Base-by-base conservation (phyloP, 106 monocot genomes). In the Acorus calamus region DNA sequence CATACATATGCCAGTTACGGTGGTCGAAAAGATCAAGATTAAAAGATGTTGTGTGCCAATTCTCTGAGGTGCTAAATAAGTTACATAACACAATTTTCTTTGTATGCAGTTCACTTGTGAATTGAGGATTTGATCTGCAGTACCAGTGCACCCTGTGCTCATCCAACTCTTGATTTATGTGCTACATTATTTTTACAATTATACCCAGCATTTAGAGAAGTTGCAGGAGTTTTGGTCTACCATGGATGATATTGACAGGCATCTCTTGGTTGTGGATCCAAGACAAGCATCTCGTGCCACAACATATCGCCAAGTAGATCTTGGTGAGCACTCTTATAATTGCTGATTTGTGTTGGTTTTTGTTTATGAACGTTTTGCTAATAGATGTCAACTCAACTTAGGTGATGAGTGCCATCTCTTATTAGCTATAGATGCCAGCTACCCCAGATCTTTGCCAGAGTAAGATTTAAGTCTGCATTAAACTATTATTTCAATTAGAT, bases 11-110 rank as follows among this genome's bases (percentile, higher is more conserved):
- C 62, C 65, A 87, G 48, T 43, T 80, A 44, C 56, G 64, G 46
- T 87, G 87, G 87, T 74, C 83, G 61, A 75, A 68, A 62, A 55
- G n/a, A 43, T 80, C 72, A 8, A 78, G 66, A 75, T 64, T 87
- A 61, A 83, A 75, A 69, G 77, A 74, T 80, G 63, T 75, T 59
- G 42, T 83, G 12, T 57, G 64, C 42, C 83, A 83, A 42, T 83
- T 87, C 59, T 48, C 8, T 51, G 73, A 86, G 83, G 91, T 86
- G 66, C 9, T 49, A 28, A 28, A 28, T 55, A 7, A 11, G 47
- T 9, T 9, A 52, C 50, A 28, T 28, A 28, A 0, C 1, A 1
- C 28, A 28, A 28, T 60, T 45, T 60, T 61, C 10, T 46, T 61
- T 63, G 28, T 28, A 28, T 28, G 28, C 28, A 0, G 1, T 28